Evolutionary conservation across 345 rosid genomes (phyloP), one percentile per base, ranked within the genome.

Genomic region (Adansonia digitata): DNA sequence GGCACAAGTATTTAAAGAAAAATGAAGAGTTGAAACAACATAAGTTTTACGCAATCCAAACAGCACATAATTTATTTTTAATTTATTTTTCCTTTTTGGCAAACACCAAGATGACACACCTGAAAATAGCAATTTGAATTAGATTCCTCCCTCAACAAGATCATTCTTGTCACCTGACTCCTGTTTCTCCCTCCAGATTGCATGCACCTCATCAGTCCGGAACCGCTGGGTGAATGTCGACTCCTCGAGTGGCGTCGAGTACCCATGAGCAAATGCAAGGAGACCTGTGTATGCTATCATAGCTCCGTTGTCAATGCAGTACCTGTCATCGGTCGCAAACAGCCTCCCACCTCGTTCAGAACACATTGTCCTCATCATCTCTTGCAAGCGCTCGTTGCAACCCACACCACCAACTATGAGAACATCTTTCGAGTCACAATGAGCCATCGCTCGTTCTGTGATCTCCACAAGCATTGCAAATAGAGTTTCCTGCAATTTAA

Each of bases 231-330:
- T 93, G 84, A 95, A 95, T 10, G 94, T 95, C 0, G 97, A 82
- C 24, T 95, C 98, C 85, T 90, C 92, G 0, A 95, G 77, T 7
- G 92, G 94, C 18, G 98, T 95, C 39, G 90, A 69, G 17, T 24
- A 53, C 22, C 94, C 95, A 1, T 90, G 82, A 43, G 90, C 99
- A 79, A 81, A 95, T 5, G 90, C 96, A 1, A 93, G 88, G 15
- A 95, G 90, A 71, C 98, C 99, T 0, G 97, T 91, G 71, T 89
- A 95, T n/a, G 99, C 98, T 64, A 95, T 95, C 99, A 95, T 95
- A 3, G 98, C 99, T 70, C 99, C 99, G 5, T 95, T 93, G 81
- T 93, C 99, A 0, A 95, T 62, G 74, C 99, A 95, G 77, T 95
- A 95, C 76, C 98, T 81, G 4, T 93, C 99, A 55, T 95, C 97